A percentile compares a stretch with the other conserved stretches of the same genome.
Evolutionary conservation across 2,329 filamentous ascomycete genomes (phyloP).

Genomic region (Diplodia intermedia): DNA sequence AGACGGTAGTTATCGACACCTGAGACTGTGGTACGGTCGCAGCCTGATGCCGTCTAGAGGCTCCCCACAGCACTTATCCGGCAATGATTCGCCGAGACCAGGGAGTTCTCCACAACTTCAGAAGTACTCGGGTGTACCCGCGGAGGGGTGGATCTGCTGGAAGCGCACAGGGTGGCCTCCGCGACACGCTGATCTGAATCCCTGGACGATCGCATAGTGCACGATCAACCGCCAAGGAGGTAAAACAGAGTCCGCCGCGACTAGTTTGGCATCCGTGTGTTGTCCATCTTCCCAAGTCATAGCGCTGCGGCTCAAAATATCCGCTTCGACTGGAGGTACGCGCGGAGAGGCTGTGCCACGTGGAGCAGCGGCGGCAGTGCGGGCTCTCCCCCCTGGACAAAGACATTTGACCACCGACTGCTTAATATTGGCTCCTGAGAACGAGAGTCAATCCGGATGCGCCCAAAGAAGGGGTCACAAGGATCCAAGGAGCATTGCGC

Average conservation of each 20-base stretch:
- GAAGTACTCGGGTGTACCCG: conserved; percentile 14
- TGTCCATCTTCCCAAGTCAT: background rate
- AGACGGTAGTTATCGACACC: conserved; percentile 11
- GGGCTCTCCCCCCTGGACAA: background rate
- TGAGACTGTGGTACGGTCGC: conserved; percentile 14
- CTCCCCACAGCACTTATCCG: conserved; percentile 7
- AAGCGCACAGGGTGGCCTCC: conserved; percentile 12
- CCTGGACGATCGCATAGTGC: conserved; percentile 5
- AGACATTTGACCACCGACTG: background rate
- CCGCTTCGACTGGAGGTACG: background rate
- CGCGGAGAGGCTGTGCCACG: background rate
- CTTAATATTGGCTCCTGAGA: conserved; percentile 11
- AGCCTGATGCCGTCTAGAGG: background rate
- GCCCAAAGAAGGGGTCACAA: conserved; percentile 11
- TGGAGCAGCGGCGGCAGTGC: background rate
- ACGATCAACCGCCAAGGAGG: background rate
- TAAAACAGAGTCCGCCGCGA: background rate
- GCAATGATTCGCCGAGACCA: conserved; percentile 15
- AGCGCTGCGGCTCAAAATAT: background rate
- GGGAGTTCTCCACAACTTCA: conserved; percentile 4
- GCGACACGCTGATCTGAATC: conserved; percentile 12
- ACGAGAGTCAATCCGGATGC: background rate
- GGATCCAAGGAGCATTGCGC: conserved; percentile 8
- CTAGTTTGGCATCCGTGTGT: background rate
- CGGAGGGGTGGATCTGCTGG: conserved; percentile 1